Percentiles rank a stretch among this genome's conserved stretches.
phyloP scores from a whole-genome alignment of 164 flowering plant species.

The Santalum album region DNA sequence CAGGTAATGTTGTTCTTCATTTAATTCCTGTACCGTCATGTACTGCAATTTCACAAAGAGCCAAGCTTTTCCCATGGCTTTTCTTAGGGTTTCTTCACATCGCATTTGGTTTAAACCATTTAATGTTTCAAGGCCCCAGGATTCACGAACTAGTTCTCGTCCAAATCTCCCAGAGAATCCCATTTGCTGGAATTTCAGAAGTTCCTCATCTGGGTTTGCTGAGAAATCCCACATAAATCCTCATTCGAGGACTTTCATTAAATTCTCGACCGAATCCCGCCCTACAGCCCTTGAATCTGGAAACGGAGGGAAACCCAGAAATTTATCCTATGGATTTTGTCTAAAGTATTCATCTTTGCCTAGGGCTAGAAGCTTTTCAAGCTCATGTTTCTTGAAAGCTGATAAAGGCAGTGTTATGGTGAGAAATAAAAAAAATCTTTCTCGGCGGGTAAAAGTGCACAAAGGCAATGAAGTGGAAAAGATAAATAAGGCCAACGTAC shows the following conservation, averaged over 20 bases:
- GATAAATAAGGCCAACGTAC: slow-evolving; percentile 10
- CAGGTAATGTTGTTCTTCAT: too few relatives aligned
- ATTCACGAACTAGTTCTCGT: slow-evolving; percentile 19
- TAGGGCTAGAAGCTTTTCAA: slow-evolving; percentile 32
- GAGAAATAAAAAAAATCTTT: slow-evolving; percentile 26
- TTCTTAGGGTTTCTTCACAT: slow-evolving; percentile 36
- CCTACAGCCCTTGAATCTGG: slow-evolving; percentile 1
- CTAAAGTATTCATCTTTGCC: slow-evolving; percentile 4
- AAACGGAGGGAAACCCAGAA: slow-evolving; percentile 12
- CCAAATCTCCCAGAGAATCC: slow-evolving; percentile 26
- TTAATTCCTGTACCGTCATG: too few relatives aligned
- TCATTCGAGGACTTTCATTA: slow-evolving; percentile 4
- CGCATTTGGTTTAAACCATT: slow-evolving; percentile 21
- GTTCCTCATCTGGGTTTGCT: slow-evolving; percentile 8
- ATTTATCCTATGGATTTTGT: slow-evolving; percentile 15
- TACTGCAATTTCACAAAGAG: slow-evolving; percentile 37
- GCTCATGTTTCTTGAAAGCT: slow-evolving; percentile 17
- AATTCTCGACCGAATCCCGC: slow-evolving; percentile 8
- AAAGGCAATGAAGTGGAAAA: slow-evolving; percentile 23
- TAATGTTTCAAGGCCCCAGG: slow-evolving; percentile 16
- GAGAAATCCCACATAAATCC: not conserved
- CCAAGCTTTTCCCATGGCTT: slow-evolving; percentile 37
- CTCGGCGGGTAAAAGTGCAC: slow-evolving; percentile 46
- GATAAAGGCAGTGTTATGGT: slow-evolving; percentile 12
- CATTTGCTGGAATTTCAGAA: not conserved